Evolutionary conservation across 805 yeast species (phyloP).

Genomic region (Cyberlindnera nakhonratchasimensis): DNA sequence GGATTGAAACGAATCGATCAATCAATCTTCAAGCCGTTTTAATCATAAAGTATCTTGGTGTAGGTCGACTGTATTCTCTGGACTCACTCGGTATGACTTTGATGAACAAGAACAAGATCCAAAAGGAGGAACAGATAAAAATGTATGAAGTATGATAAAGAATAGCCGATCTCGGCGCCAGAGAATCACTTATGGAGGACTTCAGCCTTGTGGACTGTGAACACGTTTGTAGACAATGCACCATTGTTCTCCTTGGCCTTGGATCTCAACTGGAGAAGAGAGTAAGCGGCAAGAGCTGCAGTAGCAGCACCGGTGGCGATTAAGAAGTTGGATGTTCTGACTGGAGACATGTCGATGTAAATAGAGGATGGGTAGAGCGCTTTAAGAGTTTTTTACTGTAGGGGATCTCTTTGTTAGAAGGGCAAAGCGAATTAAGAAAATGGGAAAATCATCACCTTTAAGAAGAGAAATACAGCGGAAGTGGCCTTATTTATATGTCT

Average conservation of each 20-base stretch:
- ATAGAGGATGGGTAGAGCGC: not conserved
- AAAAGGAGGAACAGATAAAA: no score
- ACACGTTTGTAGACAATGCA: constrained; percentile 13
- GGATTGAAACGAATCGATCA: no score
- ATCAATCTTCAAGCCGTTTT: no score
- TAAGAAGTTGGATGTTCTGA: constrained; percentile 13
- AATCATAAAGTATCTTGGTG: no score
- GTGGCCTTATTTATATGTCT: not conserved
- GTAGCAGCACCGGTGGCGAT: constrained; percentile 20
- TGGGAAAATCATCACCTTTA: not conserved
- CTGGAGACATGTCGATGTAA: constrained; percentile 9
- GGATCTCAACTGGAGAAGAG: constrained; percentile 19
- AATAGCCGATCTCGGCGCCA: no score
- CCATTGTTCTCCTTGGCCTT: constrained; percentile 26
- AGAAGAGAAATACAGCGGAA: not conserved
- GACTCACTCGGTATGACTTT: no score
- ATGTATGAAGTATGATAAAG: no score
- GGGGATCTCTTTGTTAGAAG: no score
- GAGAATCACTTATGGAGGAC: constrained; percentile 8
- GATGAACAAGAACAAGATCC: no score
- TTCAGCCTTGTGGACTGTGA: constrained; percentile 7
- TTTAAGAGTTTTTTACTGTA: not conserved
- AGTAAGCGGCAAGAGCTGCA: constrained; percentile 24
- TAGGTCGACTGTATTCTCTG: no score
- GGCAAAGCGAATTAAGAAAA: not conserved